Base-by-base conservation (phyloP, 2,329 filamentous ascomycete genomes). In the Emergomyces orientalis region DNA sequence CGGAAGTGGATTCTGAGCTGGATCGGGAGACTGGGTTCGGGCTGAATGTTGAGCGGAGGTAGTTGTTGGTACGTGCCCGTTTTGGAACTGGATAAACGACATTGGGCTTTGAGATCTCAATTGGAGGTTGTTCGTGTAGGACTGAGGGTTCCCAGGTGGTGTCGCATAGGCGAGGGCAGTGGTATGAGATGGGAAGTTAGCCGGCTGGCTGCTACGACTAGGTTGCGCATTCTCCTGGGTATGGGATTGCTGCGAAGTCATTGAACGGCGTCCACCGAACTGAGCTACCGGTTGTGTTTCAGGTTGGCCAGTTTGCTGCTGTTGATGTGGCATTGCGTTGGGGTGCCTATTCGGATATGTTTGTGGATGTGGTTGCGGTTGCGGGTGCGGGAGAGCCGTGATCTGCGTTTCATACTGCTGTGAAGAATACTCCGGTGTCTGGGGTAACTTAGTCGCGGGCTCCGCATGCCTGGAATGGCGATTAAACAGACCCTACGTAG, bases 351-450 rank as follows among this genome's bases (percentile, higher is more conserved):
- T 37, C 27, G 27, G 27, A n/a, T n/a, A 54, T 22, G 19, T 54
- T 1, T 34, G 27, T 22, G 32, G 8, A 37, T 56, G n/a, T 7
- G 22, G 22, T 7, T 27, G 22, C 13, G 4, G 22, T 13, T 22
- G n/a, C 27, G 51, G 49, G 9, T 56, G 52, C n/a, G 30, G n/a
- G n/a, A 14, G 32, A 25, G 54, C 54, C 6, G 54, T 41, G 54
- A 56, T 19, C 9, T 56, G 27, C n/a, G 32, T 13, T 56, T 56
- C 54, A n/a, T 56, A 37, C 19, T 34, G 43, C 9, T 60, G 43
- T 52, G 59, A 19, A 45, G 57, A 25, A 59, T 27, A 34, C 22
- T 39, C 34, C 22, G 57, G 73, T 8, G 63, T 66, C 25, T 45
- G 39, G 22, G 56, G 25, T 22, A n/a, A n/a, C 14, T 11, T 17